Conservation (phyloP, 1,139 yeast genomes). For the Hemisphaericaspora lyxosophila region DNA sequence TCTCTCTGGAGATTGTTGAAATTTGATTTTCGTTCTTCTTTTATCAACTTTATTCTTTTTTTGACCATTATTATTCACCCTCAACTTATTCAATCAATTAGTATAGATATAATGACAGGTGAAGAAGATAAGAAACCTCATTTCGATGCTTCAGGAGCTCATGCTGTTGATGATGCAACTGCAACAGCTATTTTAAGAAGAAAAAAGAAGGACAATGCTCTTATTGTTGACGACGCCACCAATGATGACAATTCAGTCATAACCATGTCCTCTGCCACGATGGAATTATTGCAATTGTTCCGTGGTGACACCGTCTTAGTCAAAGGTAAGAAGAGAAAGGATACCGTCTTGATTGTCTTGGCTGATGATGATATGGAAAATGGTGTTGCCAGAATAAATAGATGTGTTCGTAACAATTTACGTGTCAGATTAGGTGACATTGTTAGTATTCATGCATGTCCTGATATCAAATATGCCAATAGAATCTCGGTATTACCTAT, state of each 20-base stretch:
- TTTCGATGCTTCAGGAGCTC: slow-evolving; percentile 47
- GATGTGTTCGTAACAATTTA: slow-evolving; percentile 94
- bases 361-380: slow-evolving; percentile 97
- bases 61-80: not conserved
- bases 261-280: slow-evolving; percentile 90
- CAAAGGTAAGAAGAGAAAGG: slow-evolving; percentile 97
- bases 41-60: not conserved
- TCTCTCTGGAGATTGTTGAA: not conserved
- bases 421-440: slow-evolving; percentile 94
- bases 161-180: slow-evolving; percentile 69
- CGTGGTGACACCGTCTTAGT: slow-evolving; percentile 97
- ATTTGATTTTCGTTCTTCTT: not conserved
- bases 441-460: slow-evolving; percentile 89
- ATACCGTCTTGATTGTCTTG: slow-evolving; percentile 93
- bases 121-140: slow-evolving; percentile 38
- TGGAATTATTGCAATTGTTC: slow-evolving; percentile 92
- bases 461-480: slow-evolving; percentile 93
- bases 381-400: slow-evolving; percentile 90
- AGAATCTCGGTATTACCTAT: slow-evolving; percentile 95
- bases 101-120: slow-evolving; percentile 21
- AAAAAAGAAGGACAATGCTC: slow-evolving; percentile 95
- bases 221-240: slow-evolving; percentile 94
- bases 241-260: slow-evolving; percentile 97
- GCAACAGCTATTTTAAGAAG: slow-evolving; percentile 97
- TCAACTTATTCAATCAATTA: not conserved